phyloP scores from a whole-genome alignment of 306 rosid species.

The Dalbergia cochinchinensis region DNA sequence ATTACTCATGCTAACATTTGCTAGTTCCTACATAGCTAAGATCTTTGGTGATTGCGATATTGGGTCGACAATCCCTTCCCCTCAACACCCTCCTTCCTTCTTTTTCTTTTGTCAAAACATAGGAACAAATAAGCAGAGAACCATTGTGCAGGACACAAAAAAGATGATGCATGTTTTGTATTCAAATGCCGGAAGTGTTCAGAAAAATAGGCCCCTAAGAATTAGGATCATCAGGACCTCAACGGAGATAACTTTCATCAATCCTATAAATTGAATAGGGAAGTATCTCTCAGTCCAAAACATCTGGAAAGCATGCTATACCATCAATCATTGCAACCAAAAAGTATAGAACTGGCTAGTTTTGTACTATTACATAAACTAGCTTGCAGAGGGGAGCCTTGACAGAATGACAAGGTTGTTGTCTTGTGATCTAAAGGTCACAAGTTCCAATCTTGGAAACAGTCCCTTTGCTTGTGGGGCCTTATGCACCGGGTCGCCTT shows the following conservation, averaged over 20 bases:
- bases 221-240: conserved; percentile 1
- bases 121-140: background rate
- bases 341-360: background rate
- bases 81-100: background rate
- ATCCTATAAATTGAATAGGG: background rate
- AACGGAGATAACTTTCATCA: conserved; percentile 11
- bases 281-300: background rate
- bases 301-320: conserved; percentile 11
- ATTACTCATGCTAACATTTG: background rate
- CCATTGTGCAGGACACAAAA: background rate
- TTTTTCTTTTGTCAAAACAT: background rate
- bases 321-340: background rate
- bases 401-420: too few species aligned
- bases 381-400: background rate
- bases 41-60: background rate
- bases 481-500: too few species aligned
- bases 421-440: too few species aligned
- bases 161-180: background rate
- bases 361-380: conserved; percentile 25
- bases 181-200: background rate
- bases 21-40: background rate
- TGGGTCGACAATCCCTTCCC: background rate
- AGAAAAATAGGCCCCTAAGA: conserved; percentile 17
- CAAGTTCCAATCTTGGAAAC: too few species aligned
- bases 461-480: too few species aligned